Percentiles rank a stretch among this genome's conserved stretches.
Conservation (phyloP, 2,329 filamentous ascomycete genomes). For the Phoma herbarum region DNA sequence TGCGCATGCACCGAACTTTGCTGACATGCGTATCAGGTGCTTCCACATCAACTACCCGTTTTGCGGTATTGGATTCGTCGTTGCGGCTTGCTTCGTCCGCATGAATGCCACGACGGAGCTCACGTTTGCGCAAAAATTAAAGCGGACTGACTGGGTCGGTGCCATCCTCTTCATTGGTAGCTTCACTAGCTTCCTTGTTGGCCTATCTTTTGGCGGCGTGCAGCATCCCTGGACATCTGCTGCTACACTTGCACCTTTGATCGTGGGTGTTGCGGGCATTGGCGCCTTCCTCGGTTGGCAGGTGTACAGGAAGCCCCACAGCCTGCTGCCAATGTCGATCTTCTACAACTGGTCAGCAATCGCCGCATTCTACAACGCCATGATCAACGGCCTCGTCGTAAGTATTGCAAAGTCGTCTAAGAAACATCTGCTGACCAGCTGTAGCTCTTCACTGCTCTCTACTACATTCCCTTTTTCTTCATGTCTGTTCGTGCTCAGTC, state of each 20-base stretch:
- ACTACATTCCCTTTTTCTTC: slow-evolving; percentile 56
- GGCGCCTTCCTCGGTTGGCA: slow-evolving; percentile 51
- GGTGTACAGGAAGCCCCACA: slow-evolving; percentile 42
- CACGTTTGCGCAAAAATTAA: slow-evolving; percentile 35
- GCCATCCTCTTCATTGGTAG: slow-evolving; percentile 52
- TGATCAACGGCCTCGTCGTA: slow-evolving; percentile 57
- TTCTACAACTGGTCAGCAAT: slow-evolving; percentile 50
- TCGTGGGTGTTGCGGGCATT: slow-evolving; percentile 45
- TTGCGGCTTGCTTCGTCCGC: slow-evolving; percentile 35
- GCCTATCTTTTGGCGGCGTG: slow-evolving; percentile 55
- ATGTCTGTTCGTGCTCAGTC: slow-evolving; percentile 48
- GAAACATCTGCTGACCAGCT: slow-evolving; percentile 1
- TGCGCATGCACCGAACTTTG: no score
- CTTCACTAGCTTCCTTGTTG: slow-evolving; percentile 52
- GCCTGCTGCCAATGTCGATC: slow-evolving; percentile 51
- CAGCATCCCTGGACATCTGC: slow-evolving; percentile 52
- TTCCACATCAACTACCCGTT: slow-evolving; percentile 71
- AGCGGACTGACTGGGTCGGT: slow-evolving; percentile 55
- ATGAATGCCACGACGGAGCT: slow-evolving; percentile 31
- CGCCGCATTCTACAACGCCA: slow-evolving; percentile 53
- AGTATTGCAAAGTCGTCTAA: no score
- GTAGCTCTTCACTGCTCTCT: slow-evolving; percentile 55
- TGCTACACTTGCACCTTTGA: slow-evolving; percentile 53
- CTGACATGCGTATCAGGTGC: slow-evolving; percentile 47
- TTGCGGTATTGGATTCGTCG: slow-evolving; percentile 43